These are phyloP conservation scores for Micromonas pusilla DNA, from an alignment of 139 green algal genomes.

Conservation along the genomic window DNA sequence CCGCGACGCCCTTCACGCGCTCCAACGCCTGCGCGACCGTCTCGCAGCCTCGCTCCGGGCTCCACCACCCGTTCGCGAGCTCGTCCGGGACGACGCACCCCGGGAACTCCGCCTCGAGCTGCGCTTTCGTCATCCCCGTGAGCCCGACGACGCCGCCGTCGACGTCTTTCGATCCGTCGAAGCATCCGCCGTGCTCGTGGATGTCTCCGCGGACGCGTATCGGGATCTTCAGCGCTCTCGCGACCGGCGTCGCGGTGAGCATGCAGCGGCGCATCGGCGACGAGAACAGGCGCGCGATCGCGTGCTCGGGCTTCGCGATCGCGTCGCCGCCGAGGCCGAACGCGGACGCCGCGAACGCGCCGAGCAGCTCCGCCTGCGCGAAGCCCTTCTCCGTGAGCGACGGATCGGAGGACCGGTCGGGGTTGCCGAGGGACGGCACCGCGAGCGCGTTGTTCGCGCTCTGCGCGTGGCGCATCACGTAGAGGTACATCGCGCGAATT, in stretches of 20 bases:
- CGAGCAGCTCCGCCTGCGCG: background rate
- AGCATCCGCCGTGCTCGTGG: conserved; percentile 19
- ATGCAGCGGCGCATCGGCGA: conserved; percentile 10
- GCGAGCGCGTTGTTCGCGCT: conserved; percentile 10
- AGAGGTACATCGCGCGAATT: conserved; percentile 1
- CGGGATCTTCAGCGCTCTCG: background rate
- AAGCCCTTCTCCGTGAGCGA: background rate
- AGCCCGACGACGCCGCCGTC: background rate
- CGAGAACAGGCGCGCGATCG: background rate
- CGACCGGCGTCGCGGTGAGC: background rate
- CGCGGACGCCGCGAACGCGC: background rate
- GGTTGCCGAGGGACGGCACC: background rate
- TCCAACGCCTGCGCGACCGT: background rate
- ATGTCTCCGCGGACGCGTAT: background rate
- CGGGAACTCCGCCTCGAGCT: background rate
- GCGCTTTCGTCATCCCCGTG: background rate
- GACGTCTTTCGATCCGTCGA: background rate
- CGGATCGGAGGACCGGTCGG: background rate
- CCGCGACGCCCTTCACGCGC: background rate
- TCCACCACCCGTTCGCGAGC: conserved; percentile 12
- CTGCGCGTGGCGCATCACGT: conserved; percentile 13
- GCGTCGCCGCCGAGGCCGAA: background rate
- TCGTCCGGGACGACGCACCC: background rate
- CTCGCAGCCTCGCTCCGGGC: background rate
- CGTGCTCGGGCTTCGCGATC: background rate